Conservation (phyloP, 2,329 filamentous ascomycete genomes). For the Parastagonospora nodorum region DNA sequence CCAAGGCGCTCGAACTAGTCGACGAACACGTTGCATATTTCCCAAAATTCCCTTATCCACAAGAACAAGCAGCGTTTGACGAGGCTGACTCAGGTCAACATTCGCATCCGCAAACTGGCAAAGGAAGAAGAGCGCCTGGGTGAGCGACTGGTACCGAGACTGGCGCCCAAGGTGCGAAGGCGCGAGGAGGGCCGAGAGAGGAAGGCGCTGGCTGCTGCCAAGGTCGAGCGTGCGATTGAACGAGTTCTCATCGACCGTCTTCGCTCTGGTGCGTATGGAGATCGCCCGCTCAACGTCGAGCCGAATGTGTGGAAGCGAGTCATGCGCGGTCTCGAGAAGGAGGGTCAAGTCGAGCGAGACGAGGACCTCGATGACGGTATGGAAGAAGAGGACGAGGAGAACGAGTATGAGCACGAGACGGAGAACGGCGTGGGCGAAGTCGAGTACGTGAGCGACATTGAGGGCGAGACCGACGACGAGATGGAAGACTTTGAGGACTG, state of each 20-base stretch:
- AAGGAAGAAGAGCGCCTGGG: constrained; percentile 89
- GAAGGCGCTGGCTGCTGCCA: constrained; percentile 67
- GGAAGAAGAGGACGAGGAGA: constrained; percentile 74
- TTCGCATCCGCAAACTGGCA: constrained; percentile 74
- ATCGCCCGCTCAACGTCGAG: constrained; percentile 92
- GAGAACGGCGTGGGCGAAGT: constrained; percentile 75
- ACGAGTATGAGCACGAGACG: constrained; percentile 67
- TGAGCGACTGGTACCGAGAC: constrained; percentile 83
- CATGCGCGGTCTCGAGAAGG: constrained; percentile 83
- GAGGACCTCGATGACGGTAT: constrained; percentile 89
- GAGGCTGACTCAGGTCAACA: constrained; percentile 86
- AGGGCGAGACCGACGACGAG: constrained; percentile 74
- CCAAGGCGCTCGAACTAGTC: constrained; percentile 84
- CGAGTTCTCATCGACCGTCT: constrained; percentile 90
- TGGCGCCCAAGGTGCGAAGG: constrained; percentile 82
- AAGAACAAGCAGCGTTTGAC: constrained; percentile 98
- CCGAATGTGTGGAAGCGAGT: constrained; percentile 98
- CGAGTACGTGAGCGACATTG: constrained; percentile 92
- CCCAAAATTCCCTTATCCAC: constrained; percentile 86
- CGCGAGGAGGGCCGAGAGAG: constrained; percentile 55
- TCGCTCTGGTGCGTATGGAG: constrained; percentile 90
- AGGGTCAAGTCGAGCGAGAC: constrained; percentile 80
- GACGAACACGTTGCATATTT: constrained; percentile 71
- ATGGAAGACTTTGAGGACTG: constrained; percentile 81
- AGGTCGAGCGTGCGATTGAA: constrained; percentile 95